These are phyloP conservation scores for Tubosaeta brunneosetosa DNA, from an alignment of 768 basidiomycete genomes.

Conservation along the genomic window DNA sequence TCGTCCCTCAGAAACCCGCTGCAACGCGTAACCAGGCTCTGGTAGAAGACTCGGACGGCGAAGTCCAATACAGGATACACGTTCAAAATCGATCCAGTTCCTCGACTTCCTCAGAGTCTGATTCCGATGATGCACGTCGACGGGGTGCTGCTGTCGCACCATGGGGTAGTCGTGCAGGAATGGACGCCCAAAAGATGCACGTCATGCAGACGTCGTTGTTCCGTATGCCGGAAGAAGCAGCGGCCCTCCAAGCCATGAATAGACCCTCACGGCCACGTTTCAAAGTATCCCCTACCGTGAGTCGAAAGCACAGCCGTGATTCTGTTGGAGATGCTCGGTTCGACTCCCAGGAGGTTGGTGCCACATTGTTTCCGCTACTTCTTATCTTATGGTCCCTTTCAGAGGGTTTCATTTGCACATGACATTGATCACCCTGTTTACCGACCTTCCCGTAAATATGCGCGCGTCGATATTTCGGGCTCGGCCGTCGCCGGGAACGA, in stretches of 20 bases:
- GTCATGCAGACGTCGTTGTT: conserved; percentile 93
- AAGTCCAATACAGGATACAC: conserved; percentile 41
- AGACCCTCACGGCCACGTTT: conserved; percentile 35
- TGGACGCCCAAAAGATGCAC: conserved; percentile 86
- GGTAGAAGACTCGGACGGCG: conserved; percentile 52
- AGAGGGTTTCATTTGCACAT: conserved; percentile 80
- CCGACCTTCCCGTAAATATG: conserved; percentile 76
- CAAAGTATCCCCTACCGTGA: conserved; percentile 37
- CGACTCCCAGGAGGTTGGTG: conserved; percentile 57
- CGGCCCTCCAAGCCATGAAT: conserved; percentile 53
- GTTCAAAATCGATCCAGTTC: conserved; percentile 34
- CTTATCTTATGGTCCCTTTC: conserved; percentile 5
- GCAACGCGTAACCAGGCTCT: conserved; percentile 41
- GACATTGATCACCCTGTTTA: conserved; percentile 62
- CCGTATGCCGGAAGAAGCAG: conserved; percentile 69
- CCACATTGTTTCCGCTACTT: conserved; percentile 1
- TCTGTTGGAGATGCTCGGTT: conserved; percentile 68
- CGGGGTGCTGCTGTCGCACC: conserved; percentile 52
- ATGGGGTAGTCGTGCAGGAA: conserved; percentile 67
- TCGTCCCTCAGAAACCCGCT: conserved; percentile 25
- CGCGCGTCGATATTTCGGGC: conserved; percentile 63
- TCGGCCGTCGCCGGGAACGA: conserved; percentile 66
- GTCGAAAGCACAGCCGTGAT: conserved; percentile 73
- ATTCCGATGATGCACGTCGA: conserved; percentile 11
- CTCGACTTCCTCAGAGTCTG: conserved; percentile 23